Evolutionary conservation across 1,284 basidiomycete species (phyloP).

Genomic region (Pseudozyma tsukubaensis): DNA sequence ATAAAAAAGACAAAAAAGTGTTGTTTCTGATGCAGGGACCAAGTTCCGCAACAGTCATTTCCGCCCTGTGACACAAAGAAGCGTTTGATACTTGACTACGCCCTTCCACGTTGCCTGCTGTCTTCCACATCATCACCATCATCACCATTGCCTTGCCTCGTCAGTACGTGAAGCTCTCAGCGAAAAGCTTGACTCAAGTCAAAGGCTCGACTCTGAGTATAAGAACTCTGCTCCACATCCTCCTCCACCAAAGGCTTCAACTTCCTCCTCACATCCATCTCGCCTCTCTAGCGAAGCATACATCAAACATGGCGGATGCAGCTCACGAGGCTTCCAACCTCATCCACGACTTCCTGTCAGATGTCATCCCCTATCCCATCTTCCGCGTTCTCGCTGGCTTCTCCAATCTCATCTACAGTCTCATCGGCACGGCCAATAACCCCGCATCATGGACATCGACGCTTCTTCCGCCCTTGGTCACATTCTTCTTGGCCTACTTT

Average conservation of each 20-base stretch:
- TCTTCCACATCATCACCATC: slow-evolving; percentile 35
- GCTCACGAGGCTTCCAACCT: slow-evolving; percentile 15
- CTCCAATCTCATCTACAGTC: slow-evolving; percentile 51
- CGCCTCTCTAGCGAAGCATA: neutral
- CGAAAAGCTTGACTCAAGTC: neutral
- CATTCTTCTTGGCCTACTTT: slow-evolving; percentile 56
- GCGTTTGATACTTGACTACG: neutral
- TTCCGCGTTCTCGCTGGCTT: slow-evolving; percentile 51
- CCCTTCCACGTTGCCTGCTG: slow-evolving; percentile 24
- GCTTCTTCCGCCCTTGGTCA: slow-evolving; percentile 53
- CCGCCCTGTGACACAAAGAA: no score
- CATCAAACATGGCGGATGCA: slow-evolving; percentile 31
- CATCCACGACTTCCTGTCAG: slow-evolving; percentile 39
- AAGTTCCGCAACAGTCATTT: slow-evolving; percentile 1
- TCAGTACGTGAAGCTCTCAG: neutral
- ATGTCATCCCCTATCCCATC: slow-evolving; percentile 43
- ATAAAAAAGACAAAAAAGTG: slow-evolving; percentile 2
- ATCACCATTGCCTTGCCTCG: neutral
- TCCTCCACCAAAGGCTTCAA: no score
- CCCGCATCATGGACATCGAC: slow-evolving; percentile 56
- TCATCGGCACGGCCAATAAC: slow-evolving; percentile 45
- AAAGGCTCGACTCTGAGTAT: neutral
- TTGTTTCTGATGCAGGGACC: slow-evolving; percentile 25
- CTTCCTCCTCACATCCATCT: neutral
- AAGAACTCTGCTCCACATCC: neutral